These are phyloP conservation scores for Pseudomassariella vexata DNA, from an alignment of 2,329 filamentous ascomycete species.

Conservation along the genomic window DNA sequence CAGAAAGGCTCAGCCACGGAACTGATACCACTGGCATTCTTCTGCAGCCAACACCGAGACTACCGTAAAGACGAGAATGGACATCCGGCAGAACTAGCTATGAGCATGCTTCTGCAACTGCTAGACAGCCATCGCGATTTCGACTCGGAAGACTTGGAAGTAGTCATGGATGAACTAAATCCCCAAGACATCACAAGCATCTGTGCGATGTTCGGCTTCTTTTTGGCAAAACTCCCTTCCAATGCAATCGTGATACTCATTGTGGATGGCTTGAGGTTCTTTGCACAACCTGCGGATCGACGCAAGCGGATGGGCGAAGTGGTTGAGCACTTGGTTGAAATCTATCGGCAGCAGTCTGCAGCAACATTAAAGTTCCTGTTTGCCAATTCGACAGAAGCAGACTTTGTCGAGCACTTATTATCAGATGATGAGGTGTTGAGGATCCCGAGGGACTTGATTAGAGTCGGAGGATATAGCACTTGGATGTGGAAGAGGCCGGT, in stretches of 20 bases:
- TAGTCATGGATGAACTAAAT: not conserved
- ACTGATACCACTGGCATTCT: slow-evolving; percentile 5
- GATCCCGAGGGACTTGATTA: too few species aligned
- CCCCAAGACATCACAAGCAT: slow-evolving; percentile 1
- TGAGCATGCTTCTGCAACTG: slow-evolving; percentile 7
- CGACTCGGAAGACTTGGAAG: slow-evolving; percentile 4
- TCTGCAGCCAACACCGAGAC: slow-evolving; percentile 7
- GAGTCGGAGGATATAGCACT: too few species aligned
- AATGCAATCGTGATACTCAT: slow-evolving; percentile 3
- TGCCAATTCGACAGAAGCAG: not conserved
- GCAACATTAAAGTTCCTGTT: slow-evolving; percentile 9
- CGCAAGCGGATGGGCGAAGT: not conserved
- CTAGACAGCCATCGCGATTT: slow-evolving; percentile 7
- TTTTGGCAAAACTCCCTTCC: slow-evolving; percentile 1
- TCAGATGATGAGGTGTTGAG: slow-evolving; percentile 5
- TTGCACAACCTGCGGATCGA: not conserved
- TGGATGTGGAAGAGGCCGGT: too few species aligned
- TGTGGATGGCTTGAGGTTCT: slow-evolving; percentile 5
- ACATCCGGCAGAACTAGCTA: slow-evolving; percentile 5
- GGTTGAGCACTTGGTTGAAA: not conserved
- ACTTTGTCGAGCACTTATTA: slow-evolving; percentile 5
- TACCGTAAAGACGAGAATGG: slow-evolving; percentile 3
- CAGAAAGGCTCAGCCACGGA: too few species aligned
- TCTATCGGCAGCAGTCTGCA: not conserved
- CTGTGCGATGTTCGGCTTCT: not conserved